Percentiles rank a stretch among this genome's conserved stretches.
These are phyloP conservation scores for Citrus unshiu DNA, from an alignment of 345 rosid genomes.

Conservation along the genomic window DNA sequence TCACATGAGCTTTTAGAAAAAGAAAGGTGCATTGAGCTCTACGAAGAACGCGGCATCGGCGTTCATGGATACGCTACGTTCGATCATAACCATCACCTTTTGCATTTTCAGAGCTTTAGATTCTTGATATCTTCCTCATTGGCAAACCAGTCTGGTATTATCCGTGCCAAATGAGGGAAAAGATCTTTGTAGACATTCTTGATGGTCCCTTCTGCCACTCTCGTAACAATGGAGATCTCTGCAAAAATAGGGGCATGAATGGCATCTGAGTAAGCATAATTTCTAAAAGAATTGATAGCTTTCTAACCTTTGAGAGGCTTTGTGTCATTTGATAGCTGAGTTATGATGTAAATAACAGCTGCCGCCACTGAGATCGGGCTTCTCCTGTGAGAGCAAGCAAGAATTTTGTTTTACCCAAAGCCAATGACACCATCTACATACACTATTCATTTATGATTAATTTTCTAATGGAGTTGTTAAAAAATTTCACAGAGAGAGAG, in stretches of 20 bases:
- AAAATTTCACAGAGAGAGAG: neutral
- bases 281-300: neutral
- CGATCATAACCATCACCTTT: neutral
- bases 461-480: neutral
- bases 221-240: conserved; percentile 47
- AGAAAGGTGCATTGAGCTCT: neutral
- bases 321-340: conserved; percentile 39
- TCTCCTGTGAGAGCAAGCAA: conserved; percentile 35
- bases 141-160: conserved; percentile 50
- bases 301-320: conserved; percentile 46
- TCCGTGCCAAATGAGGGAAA: conserved; percentile 30
- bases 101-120: conserved; percentile 21
- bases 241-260: conserved; percentile 7
- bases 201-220: conserved; percentile 51
- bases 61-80: neutral
- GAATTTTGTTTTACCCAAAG: neutral
- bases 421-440: neutral
- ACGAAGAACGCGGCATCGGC: neutral
- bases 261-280: neutral
- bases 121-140: conserved; percentile 40
- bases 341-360: conserved; percentile 49
- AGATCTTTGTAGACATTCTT: conserved; percentile 49
- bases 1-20: neutral
- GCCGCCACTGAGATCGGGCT: conserved; percentile 61
- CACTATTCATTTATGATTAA: neutral